Base-by-base conservation (phyloP, 129 eudicot genomes). In the Helichrysum umbraculigerum region DNA sequence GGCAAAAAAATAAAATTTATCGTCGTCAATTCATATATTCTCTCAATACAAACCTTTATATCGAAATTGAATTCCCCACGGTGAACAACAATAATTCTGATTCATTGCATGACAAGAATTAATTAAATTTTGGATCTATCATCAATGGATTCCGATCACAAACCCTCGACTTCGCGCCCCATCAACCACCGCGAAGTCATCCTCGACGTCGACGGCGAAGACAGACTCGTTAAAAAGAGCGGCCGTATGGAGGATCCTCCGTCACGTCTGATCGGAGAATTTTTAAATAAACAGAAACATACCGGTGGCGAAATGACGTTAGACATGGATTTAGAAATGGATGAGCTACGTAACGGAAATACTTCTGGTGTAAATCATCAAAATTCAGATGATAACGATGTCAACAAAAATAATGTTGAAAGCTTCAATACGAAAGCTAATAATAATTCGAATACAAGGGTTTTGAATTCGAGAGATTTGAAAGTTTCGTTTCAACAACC, bases 241-340 rank as follows among this genome's bases (percentile, higher is more conserved):
- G 72, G 82, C n/a, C 71, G 63, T 60, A 56, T 34, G 41, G 87
- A 88, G 30, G 86, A 85, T 81, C 96, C 96, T 2, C 92, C 96
- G 30, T 82, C 92, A 11, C 64, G 78, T 77, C 78, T 90, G 33
- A 87, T 87, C 2, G 84, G 88, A 28, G 81, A 85, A 61, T 90
- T 90, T 74, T 50, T 85, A 17, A 79, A 73, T 28, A 79, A 81
- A 47, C 96, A 90, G 75, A 90, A 81, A 51, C 84, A 80, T 42
- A 71, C 79, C 10, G 87, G 90, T 8, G 81, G 80, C 0, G 92
- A 85, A 22, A 20, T 86, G 72, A 68, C 86, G 54, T 79, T 89
- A 11, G 96, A 89, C 73, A 73, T 85, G 83, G 96, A 89, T 70
- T 33, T 89, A 72, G 96, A 89, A 66, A 90, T 90, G 93, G 88